Evolutionary conservation across 495 filamentous ascomycete genomes (phyloP), one percentile per base, ranked within the genome.

Genomic region (Aspergillus bridgeri): DNA sequence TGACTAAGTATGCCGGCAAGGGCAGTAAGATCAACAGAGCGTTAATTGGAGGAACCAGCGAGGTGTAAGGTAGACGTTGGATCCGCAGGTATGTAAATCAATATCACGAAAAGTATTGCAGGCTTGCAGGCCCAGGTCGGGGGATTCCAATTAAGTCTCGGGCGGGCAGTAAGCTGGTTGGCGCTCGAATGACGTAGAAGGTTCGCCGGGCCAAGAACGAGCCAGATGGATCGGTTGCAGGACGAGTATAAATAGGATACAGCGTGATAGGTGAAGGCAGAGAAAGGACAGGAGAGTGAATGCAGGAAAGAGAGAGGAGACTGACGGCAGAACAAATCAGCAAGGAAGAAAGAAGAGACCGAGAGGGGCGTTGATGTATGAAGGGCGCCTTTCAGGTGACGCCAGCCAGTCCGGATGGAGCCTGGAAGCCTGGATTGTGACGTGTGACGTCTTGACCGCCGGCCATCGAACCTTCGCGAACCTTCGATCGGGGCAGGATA

Each of bases 111-210:
- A 52, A 42, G 27, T 6, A 29, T 6, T 9, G 27, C 6, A 29
- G 27, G 7, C 25, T 27, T 27, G 25, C 4, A 7, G 29, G 29
- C 6, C 6, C 2, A 6, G 33, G 13, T n/a, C n/a, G 11, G 11
- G 9, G 38, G 38, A 49, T 11, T 45, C 52, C 18, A 44, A 56
- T 56, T 49, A 20, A 25, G 44, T 47, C 22, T n/a, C 25, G 22
- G 50, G 45, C 33, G 3, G 33, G 33, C 7, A 42, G 53, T 53
- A 49, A 50, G 42, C 53, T 44, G 55, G 44, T 50, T 49, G 49
- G 22, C 63, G 64, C 72, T 70, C 68, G 74, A 78, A 75, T 70
- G 70, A 70, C 53, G 70, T 73, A 72, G 74, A 75, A 75, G 65
- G 45, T 72, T 73, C 70, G 57, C 51, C 24, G 25, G 48, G 48